Evolutionary conservation across 176 grass and related monocot species (phyloP).

Genomic region (Puya raimondii): DNA sequence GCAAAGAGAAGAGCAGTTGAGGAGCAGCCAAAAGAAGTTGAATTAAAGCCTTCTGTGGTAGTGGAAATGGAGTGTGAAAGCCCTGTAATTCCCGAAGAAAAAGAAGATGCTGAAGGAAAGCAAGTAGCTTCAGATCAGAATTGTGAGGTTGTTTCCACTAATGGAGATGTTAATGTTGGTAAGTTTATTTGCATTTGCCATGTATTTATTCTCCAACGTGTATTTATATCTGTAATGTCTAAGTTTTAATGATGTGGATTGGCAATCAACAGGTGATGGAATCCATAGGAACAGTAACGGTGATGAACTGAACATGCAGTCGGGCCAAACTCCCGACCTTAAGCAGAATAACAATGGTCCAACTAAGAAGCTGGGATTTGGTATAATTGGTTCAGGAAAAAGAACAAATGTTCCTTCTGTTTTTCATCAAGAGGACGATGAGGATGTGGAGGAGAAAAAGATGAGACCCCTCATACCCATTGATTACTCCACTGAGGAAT

Average conservation of each 20-base stretch:
- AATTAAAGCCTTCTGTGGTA: conserved; percentile 12
- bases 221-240: background rate
- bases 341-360: conserved; percentile 63
- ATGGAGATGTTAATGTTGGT: conserved; percentile 37
- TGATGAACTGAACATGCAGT: conserved; percentile 29
- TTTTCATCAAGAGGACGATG: conserved; percentile 78
- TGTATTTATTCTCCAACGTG: background rate
- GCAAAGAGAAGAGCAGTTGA: conserved; percentile 59
- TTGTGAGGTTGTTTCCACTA: conserved; percentile 23
- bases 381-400: conserved; percentile 76
- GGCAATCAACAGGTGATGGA: conserved; percentile 34
- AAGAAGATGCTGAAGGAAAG: conserved; percentile 31
- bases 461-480: conserved; percentile 89
- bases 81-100: conserved; percentile 36
- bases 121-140: conserved; percentile 23
- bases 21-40: conserved; percentile 46
- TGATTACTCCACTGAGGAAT: conserved; percentile 88
- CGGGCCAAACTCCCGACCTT: conserved; percentile 24
- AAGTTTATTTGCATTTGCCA: conserved; percentile 3
- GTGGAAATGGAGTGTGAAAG: conserved; percentile 24
- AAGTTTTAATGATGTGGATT: conserved; percentile 12
- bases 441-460: conserved; percentile 63
- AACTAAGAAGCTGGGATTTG: conserved; percentile 85
- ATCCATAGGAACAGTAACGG: conserved; percentile 28
- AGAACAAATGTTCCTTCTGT: conserved; percentile 82